These are phyloP conservation scores for Gynochthodes officinalis DNA, from an alignment of 257 asterid genomes.

Conservation along the genomic window DNA sequence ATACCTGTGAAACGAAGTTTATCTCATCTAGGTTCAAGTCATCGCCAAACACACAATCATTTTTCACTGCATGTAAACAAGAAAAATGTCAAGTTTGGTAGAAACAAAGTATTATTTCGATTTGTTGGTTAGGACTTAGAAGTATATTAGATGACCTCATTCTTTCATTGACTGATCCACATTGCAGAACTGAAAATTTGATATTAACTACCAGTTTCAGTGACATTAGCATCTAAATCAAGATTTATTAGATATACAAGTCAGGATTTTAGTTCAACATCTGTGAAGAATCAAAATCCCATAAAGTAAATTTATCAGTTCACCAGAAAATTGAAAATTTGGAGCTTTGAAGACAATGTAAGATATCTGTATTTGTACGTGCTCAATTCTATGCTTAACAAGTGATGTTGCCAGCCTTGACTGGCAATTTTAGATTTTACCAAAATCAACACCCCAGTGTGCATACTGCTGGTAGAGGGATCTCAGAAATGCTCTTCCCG, in stretches of 20 bases:
- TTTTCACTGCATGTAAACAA: slow-evolving; percentile 56
- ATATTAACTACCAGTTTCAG: not conserved
- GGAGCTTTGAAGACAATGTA: not conserved
- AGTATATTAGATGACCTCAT: not conserved
- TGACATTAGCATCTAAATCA: not conserved
- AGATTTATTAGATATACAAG: not conserved
- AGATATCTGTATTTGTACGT: not conserved
- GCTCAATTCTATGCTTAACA: not conserved
- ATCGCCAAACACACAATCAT: slow-evolving; percentile 89
- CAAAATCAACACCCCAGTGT: slow-evolving; percentile 94
- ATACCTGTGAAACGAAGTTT: slow-evolving; percentile 74
- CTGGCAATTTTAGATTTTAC: slow-evolving; percentile 30
- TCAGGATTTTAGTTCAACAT: not conserved
- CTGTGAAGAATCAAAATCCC: not conserved
- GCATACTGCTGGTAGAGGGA: slow-evolving; percentile 92
- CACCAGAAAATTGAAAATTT: not conserved
- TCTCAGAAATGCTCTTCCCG: slow-evolving; percentile 86
- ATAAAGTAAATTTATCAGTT: not conserved
- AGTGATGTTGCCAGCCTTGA: slow-evolving; percentile 2
- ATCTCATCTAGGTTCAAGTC: slow-evolving; percentile 77
- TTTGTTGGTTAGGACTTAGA: not conserved
- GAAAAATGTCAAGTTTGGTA: slow-evolving; percentile 18
- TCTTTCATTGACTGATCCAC: not conserved
- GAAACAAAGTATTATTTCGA: too few species aligned
- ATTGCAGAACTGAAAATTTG: not conserved